A percentile compares a stretch with the other conserved stretches of the same genome.
Evolutionary conservation across 2,329 filamentous ascomycete species (phyloP).

Genomic region (Calonectria leucothoes): DNA sequence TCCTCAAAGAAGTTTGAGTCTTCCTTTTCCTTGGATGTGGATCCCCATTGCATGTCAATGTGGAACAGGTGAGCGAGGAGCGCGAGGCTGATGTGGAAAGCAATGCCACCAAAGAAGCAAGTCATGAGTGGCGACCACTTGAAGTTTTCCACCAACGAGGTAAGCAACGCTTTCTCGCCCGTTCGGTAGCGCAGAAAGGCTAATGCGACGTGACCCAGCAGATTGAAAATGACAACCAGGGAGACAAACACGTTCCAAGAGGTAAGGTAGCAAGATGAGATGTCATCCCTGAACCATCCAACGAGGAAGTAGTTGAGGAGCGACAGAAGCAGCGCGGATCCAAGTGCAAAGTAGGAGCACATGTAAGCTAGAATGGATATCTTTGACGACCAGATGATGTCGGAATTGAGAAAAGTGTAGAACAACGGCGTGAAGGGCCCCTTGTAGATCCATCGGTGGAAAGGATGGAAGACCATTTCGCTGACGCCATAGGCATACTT

Average conservation of each 20-base stretch:
- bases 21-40: slow-evolving; percentile 70
- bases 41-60: slow-evolving; percentile 61
- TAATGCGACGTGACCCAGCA: slow-evolving; percentile 69
- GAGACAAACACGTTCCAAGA: slow-evolving; percentile 73
- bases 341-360: slow-evolving; percentile 79
- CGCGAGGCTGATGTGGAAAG: slow-evolving; percentile 54
- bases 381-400: slow-evolving; percentile 74
- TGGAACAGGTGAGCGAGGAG: slow-evolving; percentile 56
- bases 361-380: slow-evolving; percentile 79
- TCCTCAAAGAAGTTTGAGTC: slow-evolving; percentile 68
- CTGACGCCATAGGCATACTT: slow-evolving; percentile 19
- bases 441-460: slow-evolving; percentile 17
- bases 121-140: slow-evolving; percentile 70
- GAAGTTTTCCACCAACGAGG: slow-evolving; percentile 57
- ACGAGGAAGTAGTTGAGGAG: slow-evolving; percentile 77
- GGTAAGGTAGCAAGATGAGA: slow-evolving; percentile 76
- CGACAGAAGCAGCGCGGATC: slow-evolving; percentile 74
- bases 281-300: slow-evolving; percentile 76
- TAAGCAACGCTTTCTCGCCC: slow-evolving; percentile 62
- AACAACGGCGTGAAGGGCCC: slow-evolving; percentile 13
- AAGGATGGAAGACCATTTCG: slow-evolving; percentile 17
- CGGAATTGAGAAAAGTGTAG: slow-evolving; percentile 59
- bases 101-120: slow-evolving; percentile 58
- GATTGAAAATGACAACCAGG: slow-evolving; percentile 74
- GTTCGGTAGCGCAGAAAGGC: slow-evolving; percentile 73